These are phyloP conservation scores for Seminavis robusta DNA, from an alignment of 108 stramenopile species.

Conservation along the genomic window DNA sequence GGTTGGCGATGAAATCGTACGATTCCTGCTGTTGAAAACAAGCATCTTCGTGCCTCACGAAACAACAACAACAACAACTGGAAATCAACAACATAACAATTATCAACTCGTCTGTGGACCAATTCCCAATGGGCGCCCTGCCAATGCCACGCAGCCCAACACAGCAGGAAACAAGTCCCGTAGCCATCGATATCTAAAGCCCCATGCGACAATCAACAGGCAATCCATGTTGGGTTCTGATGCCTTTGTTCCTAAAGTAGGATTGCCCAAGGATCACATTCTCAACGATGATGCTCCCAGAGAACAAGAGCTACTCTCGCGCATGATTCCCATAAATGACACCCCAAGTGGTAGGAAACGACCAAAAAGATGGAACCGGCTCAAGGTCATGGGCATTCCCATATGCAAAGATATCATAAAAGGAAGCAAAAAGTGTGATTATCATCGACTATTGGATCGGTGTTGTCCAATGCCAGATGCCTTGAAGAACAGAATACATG, in stretches of 20 bases:
- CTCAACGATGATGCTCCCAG: slow-evolving; percentile 19
- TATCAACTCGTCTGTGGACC: slow-evolving; percentile 69
- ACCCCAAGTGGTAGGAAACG: slow-evolving; percentile 13
- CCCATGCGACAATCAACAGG: slow-evolving; percentile 4
- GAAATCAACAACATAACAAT: slow-evolving; percentile 23
- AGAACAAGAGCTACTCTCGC: slow-evolving; percentile 17
- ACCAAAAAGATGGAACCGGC: slow-evolving; percentile 45
- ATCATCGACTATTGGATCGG: slow-evolving; percentile 52
- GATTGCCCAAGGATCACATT: slow-evolving; percentile 32
- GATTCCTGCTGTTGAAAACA: slow-evolving; percentile 37
- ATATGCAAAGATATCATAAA: slow-evolving; percentile 39
- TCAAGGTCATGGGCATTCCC: slow-evolving; percentile 32
- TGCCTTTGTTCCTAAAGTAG: slow-evolving; percentile 37
- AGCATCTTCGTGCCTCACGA: slow-evolving; percentile 33
- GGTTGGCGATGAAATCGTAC: slow-evolving; percentile 49
- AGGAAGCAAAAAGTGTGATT: slow-evolving; percentile 56
- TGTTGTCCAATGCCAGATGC: slow-evolving; percentile 53
- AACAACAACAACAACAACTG: neutral
- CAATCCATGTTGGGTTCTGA: slow-evolving; percentile 42
- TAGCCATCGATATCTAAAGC: neutral
- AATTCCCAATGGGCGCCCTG: slow-evolving; percentile 10
- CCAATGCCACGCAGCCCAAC: neutral
- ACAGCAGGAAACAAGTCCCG: neutral
- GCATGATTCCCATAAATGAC: slow-evolving; percentile 3
- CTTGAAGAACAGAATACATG: neutral